Evolutionary conservation across 352 stramenopile genomes (phyloP).

Genomic region (Phytopythium litorale): DNA sequence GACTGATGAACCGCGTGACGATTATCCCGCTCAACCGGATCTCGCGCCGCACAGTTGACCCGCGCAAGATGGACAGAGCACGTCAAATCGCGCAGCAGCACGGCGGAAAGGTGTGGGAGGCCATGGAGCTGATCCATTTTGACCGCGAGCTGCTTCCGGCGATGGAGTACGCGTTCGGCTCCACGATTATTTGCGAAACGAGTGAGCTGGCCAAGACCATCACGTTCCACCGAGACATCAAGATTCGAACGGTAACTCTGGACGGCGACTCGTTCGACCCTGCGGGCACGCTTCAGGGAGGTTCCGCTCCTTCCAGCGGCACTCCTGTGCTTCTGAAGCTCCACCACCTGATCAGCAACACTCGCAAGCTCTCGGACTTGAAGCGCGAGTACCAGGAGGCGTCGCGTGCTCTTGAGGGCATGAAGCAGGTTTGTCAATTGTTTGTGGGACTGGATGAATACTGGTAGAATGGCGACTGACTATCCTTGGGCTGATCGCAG

Average conservation of each 20-base stretch:
- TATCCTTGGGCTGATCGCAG: slow-evolving; percentile 14
- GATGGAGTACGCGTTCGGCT: slow-evolving; percentile 99
- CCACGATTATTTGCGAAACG: slow-evolving; percentile 96
- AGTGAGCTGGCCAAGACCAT: slow-evolving; percentile 89
- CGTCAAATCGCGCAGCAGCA: slow-evolving; percentile 84
- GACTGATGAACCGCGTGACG: slow-evolving; percentile 95
- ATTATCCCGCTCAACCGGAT: slow-evolving; percentile 99
- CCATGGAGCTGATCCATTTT: slow-evolving; percentile 97
- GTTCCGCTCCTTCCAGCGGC: slow-evolving; percentile 74
- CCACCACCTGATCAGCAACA: slow-evolving; percentile 73
- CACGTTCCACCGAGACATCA: slow-evolving; percentile 91
- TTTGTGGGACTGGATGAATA: neutral
- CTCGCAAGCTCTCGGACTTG: slow-evolving; percentile 58
- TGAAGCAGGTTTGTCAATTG: slow-evolving; percentile 50
- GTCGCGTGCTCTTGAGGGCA: slow-evolving; percentile 47
- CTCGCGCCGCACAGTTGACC: slow-evolving; percentile 70
- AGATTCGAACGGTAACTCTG: slow-evolving; percentile 95
- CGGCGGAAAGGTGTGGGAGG: slow-evolving; percentile 89
- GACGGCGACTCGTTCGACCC: slow-evolving; percentile 99
- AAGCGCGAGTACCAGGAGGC: slow-evolving; percentile 69
- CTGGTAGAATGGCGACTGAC: neutral
- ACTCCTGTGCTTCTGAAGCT: slow-evolving; percentile 78
- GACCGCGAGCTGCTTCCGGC: slow-evolving; percentile 92
- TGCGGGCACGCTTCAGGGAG: slow-evolving; percentile 94
- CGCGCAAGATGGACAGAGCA: slow-evolving; percentile 76